Evolutionary conservation across 805 yeast species (phyloP), one percentile per base, ranked within the genome.

Genomic region (Zygosaccharomyces bailii): DNA sequence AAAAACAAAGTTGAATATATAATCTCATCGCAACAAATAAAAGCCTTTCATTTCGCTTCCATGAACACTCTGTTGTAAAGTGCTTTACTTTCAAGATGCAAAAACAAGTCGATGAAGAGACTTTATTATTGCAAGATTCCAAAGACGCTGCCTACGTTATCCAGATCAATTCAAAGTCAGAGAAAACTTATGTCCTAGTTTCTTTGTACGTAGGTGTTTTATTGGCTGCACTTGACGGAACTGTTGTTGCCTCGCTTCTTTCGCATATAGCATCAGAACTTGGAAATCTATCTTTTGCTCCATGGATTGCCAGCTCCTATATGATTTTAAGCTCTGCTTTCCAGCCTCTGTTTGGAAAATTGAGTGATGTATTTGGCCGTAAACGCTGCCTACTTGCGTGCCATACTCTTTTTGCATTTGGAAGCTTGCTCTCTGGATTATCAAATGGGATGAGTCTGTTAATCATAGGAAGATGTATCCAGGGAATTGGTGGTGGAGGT

Each of bases 401-500:
- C 39, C 36, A 42, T 19, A 13, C 30, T 17, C 34, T 45, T n/a
- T 45, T 45, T 21, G 42, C 42, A 3, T 13, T 42, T 18, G 45
- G 45, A 11, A 29, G 45, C 33, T 13, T 45, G 19, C n/a, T 36
- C 33, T 45, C 34, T 6, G 49, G 49, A 3, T 16, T 41, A 13
- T 27, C 42, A 1, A 10, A 42, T 20, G 33, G 32, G 5, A 30
- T 42, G 16, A n/a, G 30, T 4, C 17, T 8, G 10, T 21, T 45
- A 10, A 42, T 42, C 14, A 6, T 35, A 11, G 45, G 45, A 11
- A 45, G 49, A 21, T 30, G 37, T 14, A 18, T 45, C 14, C 37
- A 27, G 24, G 49, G 49, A 23, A 36, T 45, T 17, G 49, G 49
- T 32, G 45, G 45, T 23, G 49, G 49, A 2, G 49, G 49, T 14